Percentiles rank a stretch among this genome's conserved stretches.
These are phyloP conservation scores for Irpex sp. DNA, from an alignment of 1,284 basidiomycete species.

Conservation along the genomic window DNA sequence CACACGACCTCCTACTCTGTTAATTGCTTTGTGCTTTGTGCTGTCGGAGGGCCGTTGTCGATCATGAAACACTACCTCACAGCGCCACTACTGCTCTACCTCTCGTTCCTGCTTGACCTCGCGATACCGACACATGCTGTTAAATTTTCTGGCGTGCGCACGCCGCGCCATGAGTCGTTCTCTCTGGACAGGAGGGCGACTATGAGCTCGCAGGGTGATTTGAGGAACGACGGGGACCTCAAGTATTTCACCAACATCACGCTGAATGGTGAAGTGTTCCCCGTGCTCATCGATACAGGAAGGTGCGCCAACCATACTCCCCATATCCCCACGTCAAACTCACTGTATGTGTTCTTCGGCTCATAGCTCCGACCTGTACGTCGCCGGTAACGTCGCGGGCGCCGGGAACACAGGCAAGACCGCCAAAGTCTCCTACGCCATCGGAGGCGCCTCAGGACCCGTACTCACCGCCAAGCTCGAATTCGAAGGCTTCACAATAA, in stretches of 20 bases:
- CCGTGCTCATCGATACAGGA: constrained; percentile 60
- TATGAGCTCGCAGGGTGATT: constrained; percentile 17
- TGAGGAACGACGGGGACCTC: constrained; percentile 40
- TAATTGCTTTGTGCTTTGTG: neutral
- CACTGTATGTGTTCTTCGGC: neutral
- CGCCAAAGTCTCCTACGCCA: constrained; percentile 44
- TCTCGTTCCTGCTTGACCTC: constrained; percentile 23
- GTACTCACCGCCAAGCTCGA: constrained; percentile 48
- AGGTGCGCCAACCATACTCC: constrained; percentile 35
- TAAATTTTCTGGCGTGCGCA: constrained; percentile 14
- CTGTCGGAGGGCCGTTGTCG: neutral
- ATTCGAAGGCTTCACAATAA: constrained; percentile 49
- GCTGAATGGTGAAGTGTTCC: constrained; percentile 42
- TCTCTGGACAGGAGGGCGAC: constrained; percentile 16
- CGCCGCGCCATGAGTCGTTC: constrained; percentile 8
- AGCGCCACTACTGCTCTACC: constrained; percentile 21
- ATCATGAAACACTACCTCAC: constrained; percentile 20
- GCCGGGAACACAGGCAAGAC: constrained; percentile 39
- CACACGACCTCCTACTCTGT: too few species aligned
- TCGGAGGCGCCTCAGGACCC: constrained; percentile 41
- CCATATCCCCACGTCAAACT: neutral
- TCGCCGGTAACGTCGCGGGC: constrained; percentile 40
- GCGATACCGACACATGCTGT: constrained; percentile 14
- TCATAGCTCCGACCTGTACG: constrained; percentile 52
- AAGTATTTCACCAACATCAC: constrained; percentile 49